Evolutionary conservation across 257 asterid species (phyloP).

Genomic region (Penstemon barbatus): DNA sequence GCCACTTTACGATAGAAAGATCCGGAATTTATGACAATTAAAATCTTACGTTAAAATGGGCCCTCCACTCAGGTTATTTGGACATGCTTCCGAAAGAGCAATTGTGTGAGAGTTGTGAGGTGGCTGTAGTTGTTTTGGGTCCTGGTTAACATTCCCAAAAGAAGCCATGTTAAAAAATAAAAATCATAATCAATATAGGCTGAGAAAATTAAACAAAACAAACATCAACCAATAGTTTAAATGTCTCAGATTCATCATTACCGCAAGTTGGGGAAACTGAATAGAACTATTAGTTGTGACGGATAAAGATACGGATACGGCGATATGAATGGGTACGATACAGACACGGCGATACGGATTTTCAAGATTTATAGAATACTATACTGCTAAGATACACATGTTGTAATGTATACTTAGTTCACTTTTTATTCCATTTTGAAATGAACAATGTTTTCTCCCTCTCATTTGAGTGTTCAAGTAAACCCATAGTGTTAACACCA

Average conservation of each 20-base stretch:
- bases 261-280: slow-evolving; percentile 11
- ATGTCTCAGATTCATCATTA: slow-evolving; percentile 5
- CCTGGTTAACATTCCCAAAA: slow-evolving; percentile 59
- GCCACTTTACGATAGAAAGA: slow-evolving; percentile 14
- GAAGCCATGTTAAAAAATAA: slow-evolving; percentile 22
- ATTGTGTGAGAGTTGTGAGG: slow-evolving; percentile 84
- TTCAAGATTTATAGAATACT: too few species aligned
- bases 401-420: too few species aligned
- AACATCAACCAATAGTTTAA: slow-evolving; percentile 1
- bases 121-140: slow-evolving; percentile 71
- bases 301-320: background rate
- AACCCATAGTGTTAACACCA: too few species aligned
- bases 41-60: slow-evolving; percentile 75
- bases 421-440: too few species aligned
- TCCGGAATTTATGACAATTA: background rate
- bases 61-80: slow-evolving; percentile 74
- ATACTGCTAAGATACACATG: too few species aligned
- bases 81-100: slow-evolving; percentile 79
- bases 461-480: too few species aligned
- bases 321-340: too few species aligned
- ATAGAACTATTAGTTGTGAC: slow-evolving; percentile 3
- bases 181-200: slow-evolving; percentile 15
- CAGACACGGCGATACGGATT: too few species aligned
- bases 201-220: slow-evolving; percentile 4
- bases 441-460: too few species aligned